These are phyloP conservation scores for Aegilops speltoides DNA, from an alignment of 176 grass and related monocot species.

Conservation along the genomic window DNA sequence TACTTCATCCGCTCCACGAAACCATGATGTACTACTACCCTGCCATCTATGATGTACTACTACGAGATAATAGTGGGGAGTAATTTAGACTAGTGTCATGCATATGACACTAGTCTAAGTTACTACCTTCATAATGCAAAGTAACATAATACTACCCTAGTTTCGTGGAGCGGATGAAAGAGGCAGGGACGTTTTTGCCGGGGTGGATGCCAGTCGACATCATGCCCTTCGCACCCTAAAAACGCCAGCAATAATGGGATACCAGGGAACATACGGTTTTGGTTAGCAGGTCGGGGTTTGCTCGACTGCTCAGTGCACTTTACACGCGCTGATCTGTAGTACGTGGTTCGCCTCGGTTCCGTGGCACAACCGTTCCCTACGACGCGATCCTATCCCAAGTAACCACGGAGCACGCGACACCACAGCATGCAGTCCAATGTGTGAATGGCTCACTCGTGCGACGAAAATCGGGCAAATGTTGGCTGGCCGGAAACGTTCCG, in stretches of 20 bases:
- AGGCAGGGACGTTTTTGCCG: neutral
- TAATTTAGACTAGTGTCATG: no score
- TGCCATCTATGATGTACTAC: no score
- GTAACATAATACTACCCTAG: no score
- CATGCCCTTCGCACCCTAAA: neutral
- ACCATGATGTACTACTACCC: no score
- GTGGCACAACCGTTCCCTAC: neutral
- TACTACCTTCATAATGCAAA: no score
- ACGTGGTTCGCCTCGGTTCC: neutral
- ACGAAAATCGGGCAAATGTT: neutral
- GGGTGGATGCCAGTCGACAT: neutral
- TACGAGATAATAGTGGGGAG: no score
- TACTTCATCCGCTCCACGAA: no score
- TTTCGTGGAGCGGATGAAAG: neutral
- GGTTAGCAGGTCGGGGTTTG: neutral
- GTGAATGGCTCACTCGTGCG: neutral
- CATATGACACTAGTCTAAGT: no score
- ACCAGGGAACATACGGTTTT: neutral
- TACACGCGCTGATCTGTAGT: neutral
- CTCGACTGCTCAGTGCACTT: neutral
- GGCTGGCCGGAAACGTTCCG: no score
- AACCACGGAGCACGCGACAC: neutral
- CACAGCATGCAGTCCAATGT: neutral
- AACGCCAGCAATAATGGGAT: neutral
- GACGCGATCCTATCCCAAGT: neutral